Evolutionary conservation across 495 filamentous ascomycete species (phyloP).

Genomic region (Aspergillus biplanus): DNA sequence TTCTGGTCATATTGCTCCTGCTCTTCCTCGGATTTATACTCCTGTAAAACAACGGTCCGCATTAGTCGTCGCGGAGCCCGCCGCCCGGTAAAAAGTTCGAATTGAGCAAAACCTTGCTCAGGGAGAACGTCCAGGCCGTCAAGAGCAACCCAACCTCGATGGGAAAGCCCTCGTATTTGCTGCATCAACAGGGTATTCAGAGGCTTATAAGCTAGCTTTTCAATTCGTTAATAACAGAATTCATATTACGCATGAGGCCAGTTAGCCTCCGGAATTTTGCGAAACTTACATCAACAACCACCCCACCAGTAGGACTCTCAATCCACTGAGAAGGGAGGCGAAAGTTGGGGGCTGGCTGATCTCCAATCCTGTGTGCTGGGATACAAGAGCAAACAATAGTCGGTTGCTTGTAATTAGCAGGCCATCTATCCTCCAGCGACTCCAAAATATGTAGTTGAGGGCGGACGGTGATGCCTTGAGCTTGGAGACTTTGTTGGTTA

Average conservation of each 20-base stretch:
- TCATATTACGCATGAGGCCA: not conserved
- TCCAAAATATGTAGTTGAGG: conserved; percentile 57
- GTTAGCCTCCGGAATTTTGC: too few species aligned
- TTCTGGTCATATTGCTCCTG: conserved; percentile 39
- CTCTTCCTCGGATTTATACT: conserved; percentile 45
- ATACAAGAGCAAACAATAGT: conserved; percentile 78
- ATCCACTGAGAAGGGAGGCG: conserved; percentile 73
- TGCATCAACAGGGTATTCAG: conserved; percentile 70
- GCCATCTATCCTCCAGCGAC: conserved; percentile 65
- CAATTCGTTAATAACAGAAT: not conserved
- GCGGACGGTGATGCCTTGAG: conserved; percentile 25
- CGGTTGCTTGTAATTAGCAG: conserved; percentile 62
- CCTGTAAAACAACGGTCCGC: conserved; percentile 49
- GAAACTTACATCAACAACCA: conserved; percentile 67
- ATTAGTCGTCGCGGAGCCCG: conserved; percentile 73
- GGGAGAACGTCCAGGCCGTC: conserved; percentile 77
- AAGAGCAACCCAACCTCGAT: conserved; percentile 70
- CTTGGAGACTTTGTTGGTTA: conserved; percentile 49
- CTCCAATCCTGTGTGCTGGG: conserved; percentile 66
- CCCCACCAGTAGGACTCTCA: conserved; percentile 74
- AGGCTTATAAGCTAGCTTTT: conserved; percentile 71
- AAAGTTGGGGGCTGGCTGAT: conserved; percentile 67
- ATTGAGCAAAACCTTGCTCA: conserved; percentile 81
- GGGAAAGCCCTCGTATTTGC: conserved; percentile 61
- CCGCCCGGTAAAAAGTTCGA: conserved; percentile 78